A percentile compares a stretch with the other conserved stretches of the same genome.
Conservation (phyloP, 306 rosid genomes). For the Astragalus membranaceus region DNA sequence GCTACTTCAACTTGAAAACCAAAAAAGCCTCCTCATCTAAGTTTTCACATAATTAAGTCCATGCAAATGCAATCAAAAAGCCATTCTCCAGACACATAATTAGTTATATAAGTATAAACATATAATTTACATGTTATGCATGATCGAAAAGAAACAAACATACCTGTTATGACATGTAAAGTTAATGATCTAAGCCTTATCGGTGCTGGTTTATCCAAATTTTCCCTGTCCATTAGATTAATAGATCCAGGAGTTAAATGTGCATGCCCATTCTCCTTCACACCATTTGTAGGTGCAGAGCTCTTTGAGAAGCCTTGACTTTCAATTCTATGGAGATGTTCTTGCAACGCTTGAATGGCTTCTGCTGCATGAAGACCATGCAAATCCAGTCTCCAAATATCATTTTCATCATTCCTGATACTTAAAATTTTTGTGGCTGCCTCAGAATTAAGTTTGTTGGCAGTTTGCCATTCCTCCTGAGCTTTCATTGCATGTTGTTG, state of each 20-base stretch:
- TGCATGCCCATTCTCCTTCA: constrained; percentile 19
- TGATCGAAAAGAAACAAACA: not conserved
- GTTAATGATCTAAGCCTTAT: constrained; percentile 41
- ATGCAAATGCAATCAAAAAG: no score
- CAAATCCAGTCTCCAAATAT: constrained; percentile 64
- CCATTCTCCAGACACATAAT: no score
- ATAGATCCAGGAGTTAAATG: constrained; percentile 35
- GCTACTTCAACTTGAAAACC: no score
- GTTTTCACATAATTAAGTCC: no score
- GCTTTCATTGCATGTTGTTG: constrained; percentile 63
- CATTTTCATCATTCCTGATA: constrained; percentile 56
- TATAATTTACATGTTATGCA: not conserved
- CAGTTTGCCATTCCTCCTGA: constrained; percentile 49
- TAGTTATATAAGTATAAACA: not conserved
- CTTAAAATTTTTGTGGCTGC: constrained; percentile 68
- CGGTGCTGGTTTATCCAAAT: constrained; percentile 32
- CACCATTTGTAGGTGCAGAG: constrained; percentile 33
- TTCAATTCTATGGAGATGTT: constrained; percentile 56
- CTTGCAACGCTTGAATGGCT: constrained; percentile 64
- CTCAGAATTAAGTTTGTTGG: constrained; percentile 57
- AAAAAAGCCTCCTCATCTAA: no score
- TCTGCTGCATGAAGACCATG: constrained; percentile 93
- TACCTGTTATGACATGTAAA: constrained; percentile 82
- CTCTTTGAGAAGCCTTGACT: constrained; percentile 31
- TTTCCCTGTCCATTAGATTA: constrained; percentile 24